Base-by-base conservation (phyloP, 1,284 basidiomycete genomes). In the Cutaneotrichosporon sp. region DNA sequence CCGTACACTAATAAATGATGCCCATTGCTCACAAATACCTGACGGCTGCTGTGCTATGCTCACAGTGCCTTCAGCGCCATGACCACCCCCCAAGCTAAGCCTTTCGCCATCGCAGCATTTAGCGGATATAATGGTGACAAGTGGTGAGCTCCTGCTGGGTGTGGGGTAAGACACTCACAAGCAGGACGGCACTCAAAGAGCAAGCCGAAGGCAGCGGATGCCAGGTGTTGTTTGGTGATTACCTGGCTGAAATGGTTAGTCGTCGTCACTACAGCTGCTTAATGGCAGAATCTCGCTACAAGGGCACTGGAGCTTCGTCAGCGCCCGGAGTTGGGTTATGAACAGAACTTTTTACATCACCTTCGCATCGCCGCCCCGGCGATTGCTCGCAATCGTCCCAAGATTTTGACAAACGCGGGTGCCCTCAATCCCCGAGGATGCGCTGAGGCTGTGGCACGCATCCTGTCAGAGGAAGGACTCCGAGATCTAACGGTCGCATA, bases 361-460 rank as follows among this genome's bases (percentile, higher is more conserved):
- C 46, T 38, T 23, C 30, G 42, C 38, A 33, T 48, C 0, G 57
- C 59, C 10, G 52, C 58, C 0, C 45, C 53, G 4, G 47, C 51
- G 10, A 56, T 63, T 33, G 57, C 51, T 5, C 21, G 26, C 21
- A 54, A 54, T 23, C 49, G 47, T 2, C 55, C 49, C 35, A 59
- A 59, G 45, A 48, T 63, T 23, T 26, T 63, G 17, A 60, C 61
- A 4, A 60, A 63, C 26, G 61, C 61, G 4, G 61, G 61, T 1
- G 61, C 56, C 2, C 49, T 63, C 13, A 63, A 63, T 49, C 57
- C 61, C 17, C 21, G 34, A 13, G 56, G 53, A 8, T 26, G 48
- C 15, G 59, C 61, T 4, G 52, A 56, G 44, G 44, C 12, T n/a
- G 59, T 57, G 0, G 34, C 38, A 17, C 26, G 34, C 15, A 20